These are phyloP conservation scores for Lablab purpureus DNA, from an alignment of 306 rosid genomes.

Conservation along the genomic window DNA sequence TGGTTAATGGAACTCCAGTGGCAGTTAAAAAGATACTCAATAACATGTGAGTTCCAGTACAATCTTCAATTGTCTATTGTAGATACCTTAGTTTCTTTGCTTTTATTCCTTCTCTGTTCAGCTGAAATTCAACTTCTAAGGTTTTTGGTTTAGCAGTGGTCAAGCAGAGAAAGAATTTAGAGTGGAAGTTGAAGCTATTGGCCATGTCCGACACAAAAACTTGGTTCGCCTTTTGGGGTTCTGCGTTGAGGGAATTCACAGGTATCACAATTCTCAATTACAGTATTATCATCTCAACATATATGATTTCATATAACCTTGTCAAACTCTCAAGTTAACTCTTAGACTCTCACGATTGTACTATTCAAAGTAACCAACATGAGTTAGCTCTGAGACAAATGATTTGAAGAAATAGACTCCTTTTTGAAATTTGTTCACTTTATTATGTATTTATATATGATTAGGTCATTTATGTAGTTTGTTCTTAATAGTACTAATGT, in stretches of 20 bases:
- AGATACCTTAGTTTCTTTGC: slow-evolving; percentile 33
- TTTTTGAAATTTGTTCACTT: not conserved
- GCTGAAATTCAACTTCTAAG: slow-evolving; percentile 37
- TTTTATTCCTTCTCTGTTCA: slow-evolving; percentile 34
- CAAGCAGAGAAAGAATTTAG: slow-evolving; percentile 97
- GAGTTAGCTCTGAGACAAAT: not conserved
- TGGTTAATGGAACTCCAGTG: slow-evolving; percentile 86
- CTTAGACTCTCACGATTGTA: not conserved
- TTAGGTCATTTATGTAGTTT: not conserved
- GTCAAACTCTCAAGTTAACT: not conserved
- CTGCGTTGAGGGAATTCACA: slow-evolving; percentile 90
- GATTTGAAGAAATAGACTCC: not conserved
- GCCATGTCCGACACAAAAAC: slow-evolving; percentile 95
- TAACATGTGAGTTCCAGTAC: slow-evolving; percentile 72
- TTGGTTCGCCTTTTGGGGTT: slow-evolving; percentile 95
- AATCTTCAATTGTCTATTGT: slow-evolving; percentile 25
- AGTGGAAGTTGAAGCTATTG: slow-evolving; percentile 97
- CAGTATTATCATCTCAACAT: not conserved
- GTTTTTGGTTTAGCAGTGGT: slow-evolving; percentile 59
- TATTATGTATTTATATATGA: not conserved
- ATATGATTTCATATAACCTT: not conserved
- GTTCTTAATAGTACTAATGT: not conserved
- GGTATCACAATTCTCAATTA: slow-evolving; percentile 56
- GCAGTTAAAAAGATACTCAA: slow-evolving; percentile 97
- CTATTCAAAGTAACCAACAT: not conserved